A percentile compares a stretch with the other conserved stretches of the same genome.
phyloP scores from a whole-genome alignment of 1,139 yeast species.

The Candida anutae region DNA sequence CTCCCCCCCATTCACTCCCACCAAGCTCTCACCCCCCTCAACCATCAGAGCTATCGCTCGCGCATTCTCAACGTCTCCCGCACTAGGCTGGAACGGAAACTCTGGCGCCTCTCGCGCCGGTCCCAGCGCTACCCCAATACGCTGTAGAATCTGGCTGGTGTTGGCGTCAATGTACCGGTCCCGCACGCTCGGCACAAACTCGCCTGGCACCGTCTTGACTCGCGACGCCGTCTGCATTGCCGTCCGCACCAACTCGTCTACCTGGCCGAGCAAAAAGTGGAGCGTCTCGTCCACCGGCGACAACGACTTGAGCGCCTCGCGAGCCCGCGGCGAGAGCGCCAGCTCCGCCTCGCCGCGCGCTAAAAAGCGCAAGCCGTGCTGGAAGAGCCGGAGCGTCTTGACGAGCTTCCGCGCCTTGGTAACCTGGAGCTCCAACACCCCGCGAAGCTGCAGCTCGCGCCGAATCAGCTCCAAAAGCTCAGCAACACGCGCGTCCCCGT shows the following conservation, averaged over 20 bases:
- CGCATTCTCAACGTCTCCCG: no score
- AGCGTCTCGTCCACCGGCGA: slow-evolving; percentile 50
- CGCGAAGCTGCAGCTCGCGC: slow-evolving; percentile 37
- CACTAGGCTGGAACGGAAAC: no score
- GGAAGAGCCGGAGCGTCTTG: slow-evolving; percentile 22
- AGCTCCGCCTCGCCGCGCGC: slow-evolving; percentile 8
- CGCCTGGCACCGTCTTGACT: slow-evolving; percentile 1
- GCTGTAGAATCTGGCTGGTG: slow-evolving; percentile 10
- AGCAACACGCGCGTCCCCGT: slow-evolving; percentile 29
- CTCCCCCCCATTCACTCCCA: not conserved
- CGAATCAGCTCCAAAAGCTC: slow-evolving; percentile 35
- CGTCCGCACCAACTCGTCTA: slow-evolving; percentile 32
- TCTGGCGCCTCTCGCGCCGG: no score
- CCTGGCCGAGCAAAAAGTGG: slow-evolving; percentile 36
- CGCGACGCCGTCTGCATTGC: slow-evolving; percentile 26
- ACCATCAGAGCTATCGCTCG: no score
- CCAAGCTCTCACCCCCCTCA: no score
- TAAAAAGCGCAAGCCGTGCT: slow-evolving; percentile 22
- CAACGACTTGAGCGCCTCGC: slow-evolving; percentile 28
- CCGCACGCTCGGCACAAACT: slow-evolving; percentile 10
- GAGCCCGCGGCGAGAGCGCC: slow-evolving; percentile 15
- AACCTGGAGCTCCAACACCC: slow-evolving; percentile 33
- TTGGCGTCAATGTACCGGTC: slow-evolving; percentile 15
- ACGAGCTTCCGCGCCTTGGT: slow-evolving; percentile 29
- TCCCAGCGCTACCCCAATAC: slow-evolving; percentile 6